Evolutionary conservation across 169 alveolate genomes (phyloP).

Genomic region (Cryptosporidium viatorum): DNA sequence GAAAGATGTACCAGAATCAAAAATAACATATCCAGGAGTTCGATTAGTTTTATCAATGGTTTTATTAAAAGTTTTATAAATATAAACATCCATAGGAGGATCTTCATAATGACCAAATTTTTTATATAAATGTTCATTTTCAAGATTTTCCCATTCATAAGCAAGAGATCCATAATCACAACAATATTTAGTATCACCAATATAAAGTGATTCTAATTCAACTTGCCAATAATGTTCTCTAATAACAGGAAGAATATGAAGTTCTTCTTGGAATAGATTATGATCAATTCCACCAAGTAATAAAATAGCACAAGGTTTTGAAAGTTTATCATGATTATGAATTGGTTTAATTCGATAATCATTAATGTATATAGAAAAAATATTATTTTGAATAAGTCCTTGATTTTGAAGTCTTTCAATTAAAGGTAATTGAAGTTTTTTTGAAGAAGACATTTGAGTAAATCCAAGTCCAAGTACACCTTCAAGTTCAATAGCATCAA

Average conservation of each 20-base stretch:
- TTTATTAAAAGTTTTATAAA: conserved; percentile 23
- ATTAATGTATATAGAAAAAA: conserved; percentile 86
- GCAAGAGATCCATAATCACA: conserved; percentile 81
- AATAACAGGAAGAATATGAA: conserved; percentile 87
- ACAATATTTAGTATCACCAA: conserved; percentile 87
- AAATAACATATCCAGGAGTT: conserved; percentile 82
- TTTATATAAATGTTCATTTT: conserved; percentile 33
- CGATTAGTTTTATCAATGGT: conserved; percentile 16
- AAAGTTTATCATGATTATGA: neutral
- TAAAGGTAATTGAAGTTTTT: conserved; percentile 84
- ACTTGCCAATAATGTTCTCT: conserved; percentile 92
- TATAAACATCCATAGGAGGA: conserved; percentile 44
- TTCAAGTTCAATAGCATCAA: conserved; percentile 87
- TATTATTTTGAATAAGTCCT: conserved; percentile 80
- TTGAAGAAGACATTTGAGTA: conserved; percentile 85
- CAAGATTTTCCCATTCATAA: conserved; percentile 64
- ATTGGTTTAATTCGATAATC: conserved; percentile 61
- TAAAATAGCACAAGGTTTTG: conserved; percentile 83
- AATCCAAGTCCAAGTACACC: conserved; percentile 90
- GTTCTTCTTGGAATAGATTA: conserved; percentile 81
- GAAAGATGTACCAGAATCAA: conserved; percentile 90
- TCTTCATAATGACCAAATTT: conserved; percentile 65
- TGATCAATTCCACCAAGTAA: conserved; percentile 88
- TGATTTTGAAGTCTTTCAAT: conserved; percentile 84
- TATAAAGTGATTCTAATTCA: conserved; percentile 83